A percentile compares a stretch with the other conserved stretches of the same genome.
phyloP scores from a whole-genome alignment of 1,284 basidiomycete genomes.

The Heterobasidion irregulare region DNA sequence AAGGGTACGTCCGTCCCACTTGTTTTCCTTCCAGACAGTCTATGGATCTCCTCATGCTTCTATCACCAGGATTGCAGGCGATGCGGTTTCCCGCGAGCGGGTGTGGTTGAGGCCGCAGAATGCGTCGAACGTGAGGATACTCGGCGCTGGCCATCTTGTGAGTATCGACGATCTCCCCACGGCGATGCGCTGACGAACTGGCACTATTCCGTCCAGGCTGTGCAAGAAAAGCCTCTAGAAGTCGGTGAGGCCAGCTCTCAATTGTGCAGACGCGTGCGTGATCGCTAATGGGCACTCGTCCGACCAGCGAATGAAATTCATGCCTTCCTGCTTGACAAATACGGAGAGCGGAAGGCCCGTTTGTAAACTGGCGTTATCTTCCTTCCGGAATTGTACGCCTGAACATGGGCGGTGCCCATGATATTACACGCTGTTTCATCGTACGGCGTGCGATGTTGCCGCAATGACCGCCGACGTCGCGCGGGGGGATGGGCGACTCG shows the following conservation, averaged over 20 bases:
- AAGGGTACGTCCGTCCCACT: background rate
- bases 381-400: too few relatives aligned
- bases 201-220: slow-evolving; percentile 10
- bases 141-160: slow-evolving; percentile 20
- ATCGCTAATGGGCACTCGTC: background rate
- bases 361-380: background rate
- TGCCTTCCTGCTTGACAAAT: background rate
- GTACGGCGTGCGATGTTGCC: too few relatives aligned
- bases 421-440: too few relatives aligned
- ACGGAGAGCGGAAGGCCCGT: background rate
- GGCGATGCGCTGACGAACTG: background rate
- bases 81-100: slow-evolving; percentile 22
- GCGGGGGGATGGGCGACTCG: too few relatives aligned
- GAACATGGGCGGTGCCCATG: too few relatives aligned
- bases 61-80: background rate
- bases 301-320: slow-evolving; percentile 6
- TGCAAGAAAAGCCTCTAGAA: slow-evolving; percentile 19
- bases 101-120: slow-evolving; percentile 59
- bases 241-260: slow-evolving; percentile 15
- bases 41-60: background rate
- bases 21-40: background rate
- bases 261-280: background rate
- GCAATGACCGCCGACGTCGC: too few relatives aligned
- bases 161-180: background rate
- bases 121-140: slow-evolving; percentile 47